These are phyloP conservation scores for Chlorophyllum brunneum DNA, from an alignment of 768 basidiomycete species.

Conservation along the genomic window DNA sequence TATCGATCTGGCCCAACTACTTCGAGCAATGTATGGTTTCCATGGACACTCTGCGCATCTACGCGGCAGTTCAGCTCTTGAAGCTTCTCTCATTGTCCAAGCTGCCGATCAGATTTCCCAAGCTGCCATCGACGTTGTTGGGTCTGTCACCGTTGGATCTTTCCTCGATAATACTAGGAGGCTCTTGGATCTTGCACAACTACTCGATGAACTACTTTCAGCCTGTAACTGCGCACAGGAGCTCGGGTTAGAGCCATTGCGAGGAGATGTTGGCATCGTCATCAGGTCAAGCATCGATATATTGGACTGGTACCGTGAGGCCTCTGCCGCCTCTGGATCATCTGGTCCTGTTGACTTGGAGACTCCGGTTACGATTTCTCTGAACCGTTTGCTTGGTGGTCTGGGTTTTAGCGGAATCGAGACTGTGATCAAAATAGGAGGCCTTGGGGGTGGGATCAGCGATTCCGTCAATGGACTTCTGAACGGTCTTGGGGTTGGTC, in stretches of 20 bases:
- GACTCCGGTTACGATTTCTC: neutral
- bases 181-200: constrained; percentile 19
- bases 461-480: constrained; percentile 13
- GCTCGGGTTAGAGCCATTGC: constrained; percentile 18
- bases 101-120: neutral
- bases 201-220: constrained; percentile 17
- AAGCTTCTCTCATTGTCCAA: neutral
- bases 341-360: neutral
- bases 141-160: constrained; percentile 2
- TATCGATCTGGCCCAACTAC: neutral
- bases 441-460: constrained; percentile 11
- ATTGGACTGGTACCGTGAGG: neutral
- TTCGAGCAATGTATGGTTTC: neutral
- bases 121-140: neutral
- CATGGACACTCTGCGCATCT: neutral
- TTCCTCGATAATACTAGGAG: constrained; percentile 18
- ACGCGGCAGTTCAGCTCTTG: neutral
- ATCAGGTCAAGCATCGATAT: constrained; percentile 4
- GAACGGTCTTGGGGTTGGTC: constrained; percentile 14
- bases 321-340: neutral
- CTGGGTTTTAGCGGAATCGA: constrained; percentile 12
- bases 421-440: constrained; percentile 14
- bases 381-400: neutral
- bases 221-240: constrained; percentile 19
- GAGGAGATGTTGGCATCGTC: constrained; percentile 17